phyloP scores from a whole-genome alignment of 2,329 filamentous ascomycete species.

The Ophiocordyceps sinensis region DNA sequence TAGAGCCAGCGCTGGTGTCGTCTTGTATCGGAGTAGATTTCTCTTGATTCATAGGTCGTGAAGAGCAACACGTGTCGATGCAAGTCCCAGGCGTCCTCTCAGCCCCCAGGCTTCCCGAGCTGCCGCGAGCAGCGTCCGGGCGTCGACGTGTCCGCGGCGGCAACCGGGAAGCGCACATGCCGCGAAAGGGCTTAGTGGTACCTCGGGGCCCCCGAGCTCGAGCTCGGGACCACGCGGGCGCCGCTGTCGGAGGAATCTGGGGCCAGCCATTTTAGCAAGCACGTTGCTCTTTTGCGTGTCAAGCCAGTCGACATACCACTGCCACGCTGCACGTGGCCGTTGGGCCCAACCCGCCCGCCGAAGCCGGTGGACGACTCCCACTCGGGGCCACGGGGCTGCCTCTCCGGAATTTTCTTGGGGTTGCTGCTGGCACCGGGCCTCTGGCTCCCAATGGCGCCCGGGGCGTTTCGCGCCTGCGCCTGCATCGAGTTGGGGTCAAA shows the following conservation, averaged over 20 bases:
- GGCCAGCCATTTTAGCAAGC: conserved; percentile 4
- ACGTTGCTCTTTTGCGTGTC: not conserved
- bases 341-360: conserved; percentile 35
- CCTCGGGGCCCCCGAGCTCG: conserved; percentile 19
- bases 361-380: conserved; percentile 44
- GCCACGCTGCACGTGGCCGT: conserved; percentile 46
- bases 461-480: conserved; percentile 27
- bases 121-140: not conserved
- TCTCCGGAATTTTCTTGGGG: conserved; percentile 35
- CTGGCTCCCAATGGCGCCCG: conserved; percentile 52
- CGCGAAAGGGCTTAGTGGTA: conserved; percentile 16
- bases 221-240: conserved; percentile 20
- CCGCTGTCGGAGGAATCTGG: conserved; percentile 29
- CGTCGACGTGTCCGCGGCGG: not conserved
- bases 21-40: no score
- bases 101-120: not conserved
- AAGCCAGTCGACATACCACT: conserved; percentile 34
- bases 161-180: not conserved
- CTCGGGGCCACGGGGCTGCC: conserved; percentile 49
- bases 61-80: no score
- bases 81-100: no score
- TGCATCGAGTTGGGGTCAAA: conserved; percentile 30
- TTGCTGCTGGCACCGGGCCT: conserved; percentile 35
- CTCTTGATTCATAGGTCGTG: no score
- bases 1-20: no score